Percentiles rank a stretch among this genome's conserved stretches.
These are phyloP conservation scores for Penicillium tannophilum DNA, from an alignment of 495 filamentous ascomycete genomes.

Conservation along the genomic window DNA sequence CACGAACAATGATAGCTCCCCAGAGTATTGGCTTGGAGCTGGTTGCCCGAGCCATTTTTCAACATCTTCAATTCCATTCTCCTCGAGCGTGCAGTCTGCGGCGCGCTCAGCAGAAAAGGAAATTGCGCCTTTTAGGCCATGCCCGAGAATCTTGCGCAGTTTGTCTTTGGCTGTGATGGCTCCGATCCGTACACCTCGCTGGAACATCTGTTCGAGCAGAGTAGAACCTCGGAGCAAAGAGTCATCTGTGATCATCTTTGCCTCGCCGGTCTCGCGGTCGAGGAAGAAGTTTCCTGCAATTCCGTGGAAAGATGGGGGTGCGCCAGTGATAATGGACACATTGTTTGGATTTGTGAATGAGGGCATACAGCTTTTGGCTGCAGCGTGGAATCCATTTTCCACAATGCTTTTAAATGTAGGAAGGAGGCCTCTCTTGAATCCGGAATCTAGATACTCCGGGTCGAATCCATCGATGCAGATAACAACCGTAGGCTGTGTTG, in stretches of 20 bases:
- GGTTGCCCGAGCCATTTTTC: constrained; percentile 34
- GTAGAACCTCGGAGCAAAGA: constrained; percentile 34
- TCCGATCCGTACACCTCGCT: constrained; percentile 36
- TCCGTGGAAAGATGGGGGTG: constrained; percentile 32
- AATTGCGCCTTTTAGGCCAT: constrained; percentile 34
- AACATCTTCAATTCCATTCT: constrained; percentile 31
- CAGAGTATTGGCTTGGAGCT: constrained; percentile 37
- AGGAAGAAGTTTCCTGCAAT: constrained; percentile 43
- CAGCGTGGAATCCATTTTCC: constrained; percentile 34
- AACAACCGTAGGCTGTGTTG: constrained; percentile 31
- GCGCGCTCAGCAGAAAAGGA: constrained; percentile 39
- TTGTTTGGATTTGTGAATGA: constrained; percentile 42
- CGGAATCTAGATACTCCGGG: constrained; percentile 33
- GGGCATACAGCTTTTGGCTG: constrained; percentile 38
- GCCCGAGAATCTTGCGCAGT: constrained; percentile 33
- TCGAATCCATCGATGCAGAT: constrained; percentile 44
- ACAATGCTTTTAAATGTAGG: constrained; percentile 30
- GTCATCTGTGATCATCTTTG: constrained; percentile 39
- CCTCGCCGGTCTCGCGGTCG: constrained; percentile 33
- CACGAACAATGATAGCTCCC: constrained; percentile 38
- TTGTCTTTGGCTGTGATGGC: constrained; percentile 45
- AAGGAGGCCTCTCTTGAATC: constrained; percentile 28
- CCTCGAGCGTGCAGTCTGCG: constrained; percentile 23
- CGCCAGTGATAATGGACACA: constrained; percentile 39
- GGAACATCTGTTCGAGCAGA: constrained; percentile 36